phyloP scores from a whole-genome alignment of 23 red algal species.

The Gracilaria caudata region DNA sequence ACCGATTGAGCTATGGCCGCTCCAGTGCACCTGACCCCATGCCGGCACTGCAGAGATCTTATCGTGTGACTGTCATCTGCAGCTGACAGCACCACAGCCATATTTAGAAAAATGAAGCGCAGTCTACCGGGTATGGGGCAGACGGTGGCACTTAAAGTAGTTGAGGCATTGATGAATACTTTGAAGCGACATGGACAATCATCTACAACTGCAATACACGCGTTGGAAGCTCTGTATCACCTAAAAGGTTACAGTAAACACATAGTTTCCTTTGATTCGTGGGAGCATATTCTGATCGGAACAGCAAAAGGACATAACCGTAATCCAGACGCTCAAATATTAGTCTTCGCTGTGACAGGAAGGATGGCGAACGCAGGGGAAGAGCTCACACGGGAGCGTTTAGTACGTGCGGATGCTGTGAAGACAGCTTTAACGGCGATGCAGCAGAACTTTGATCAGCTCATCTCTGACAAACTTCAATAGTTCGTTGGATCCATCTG shows the following conservation, averaged over 20 bases:
- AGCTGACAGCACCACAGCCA: too few species aligned
- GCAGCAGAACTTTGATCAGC: too few species aligned
- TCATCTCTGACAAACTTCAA: too few species aligned
- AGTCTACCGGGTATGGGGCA: background rate
- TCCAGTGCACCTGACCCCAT: too few species aligned
- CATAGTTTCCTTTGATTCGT: conserved; percentile 23
- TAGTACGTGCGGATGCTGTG: conserved; percentile 9
- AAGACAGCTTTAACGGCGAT: conserved; percentile 33
- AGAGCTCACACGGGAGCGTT: background rate
- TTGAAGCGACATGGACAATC: conserved; percentile 30
- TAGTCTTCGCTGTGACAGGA: conserved; percentile 11
- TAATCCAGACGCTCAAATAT: background rate
- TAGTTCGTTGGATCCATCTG: too few species aligned
- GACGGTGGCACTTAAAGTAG: background rate
- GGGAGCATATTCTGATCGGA: conserved; percentile 10
- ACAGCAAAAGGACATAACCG: conserved; percentile 19
- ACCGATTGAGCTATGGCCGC: too few species aligned
- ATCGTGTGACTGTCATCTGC: too few species aligned
- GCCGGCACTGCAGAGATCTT: too few species aligned
- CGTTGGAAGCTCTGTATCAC: conserved; percentile 47
- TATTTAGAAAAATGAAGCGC: conserved; percentile 20
- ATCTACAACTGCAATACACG: conserved; percentile 22
- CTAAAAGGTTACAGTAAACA: background rate
- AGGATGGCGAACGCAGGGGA: background rate
- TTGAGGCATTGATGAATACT: conserved; percentile 23